Evolutionary conservation across 2,329 filamentous ascomycete genomes (phyloP).

Genomic region (Penicillium glabrum): DNA sequence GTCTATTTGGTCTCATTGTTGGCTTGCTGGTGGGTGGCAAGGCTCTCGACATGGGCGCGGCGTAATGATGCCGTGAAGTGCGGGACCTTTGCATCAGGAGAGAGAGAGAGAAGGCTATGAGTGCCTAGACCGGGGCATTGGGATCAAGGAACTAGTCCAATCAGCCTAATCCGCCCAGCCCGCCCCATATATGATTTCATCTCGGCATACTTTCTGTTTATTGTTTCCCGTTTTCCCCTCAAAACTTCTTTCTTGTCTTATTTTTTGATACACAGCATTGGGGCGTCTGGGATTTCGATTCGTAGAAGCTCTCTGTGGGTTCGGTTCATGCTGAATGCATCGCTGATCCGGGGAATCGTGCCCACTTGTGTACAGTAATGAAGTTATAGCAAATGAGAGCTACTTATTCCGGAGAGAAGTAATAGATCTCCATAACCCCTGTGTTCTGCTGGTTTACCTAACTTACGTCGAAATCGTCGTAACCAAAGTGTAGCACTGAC

Average conservation of each 20-base stretch:
- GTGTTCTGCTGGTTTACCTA: not conserved
- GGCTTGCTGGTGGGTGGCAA: constrained; percentile 85
- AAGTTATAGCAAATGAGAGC: constrained; percentile 20
- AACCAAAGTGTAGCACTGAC: constrained; percentile 15
- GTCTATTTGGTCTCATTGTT: constrained; percentile 93
- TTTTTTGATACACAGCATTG: constrained; percentile 38
- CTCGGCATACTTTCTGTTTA: constrained; percentile 19
- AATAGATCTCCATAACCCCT: not conserved
- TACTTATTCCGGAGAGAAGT: not conserved
- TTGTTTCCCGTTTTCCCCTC: constrained; percentile 18
- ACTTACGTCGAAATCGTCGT: not conserved
- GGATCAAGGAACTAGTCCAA: constrained; percentile 1
- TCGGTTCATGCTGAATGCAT: constrained; percentile 14
- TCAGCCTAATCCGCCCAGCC: not conserved
- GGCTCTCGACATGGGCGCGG: constrained; percentile 66
- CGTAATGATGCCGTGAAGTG: constrained; percentile 12
- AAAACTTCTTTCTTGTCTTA: constrained; percentile 22
- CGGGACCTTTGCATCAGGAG: not conserved
- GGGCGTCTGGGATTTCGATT: constrained; percentile 36
- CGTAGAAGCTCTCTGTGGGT: constrained; percentile 25
- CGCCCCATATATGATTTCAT: constrained; percentile 4
- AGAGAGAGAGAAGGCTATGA: constrained; percentile 15
- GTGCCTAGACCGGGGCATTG: constrained; percentile 16
- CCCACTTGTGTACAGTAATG: constrained; percentile 27
- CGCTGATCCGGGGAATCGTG: constrained; percentile 25